These are phyloP conservation scores for Irpex sp. DNA, from an alignment of 1,284 basidiomycete species.

Conservation along the genomic window DNA sequence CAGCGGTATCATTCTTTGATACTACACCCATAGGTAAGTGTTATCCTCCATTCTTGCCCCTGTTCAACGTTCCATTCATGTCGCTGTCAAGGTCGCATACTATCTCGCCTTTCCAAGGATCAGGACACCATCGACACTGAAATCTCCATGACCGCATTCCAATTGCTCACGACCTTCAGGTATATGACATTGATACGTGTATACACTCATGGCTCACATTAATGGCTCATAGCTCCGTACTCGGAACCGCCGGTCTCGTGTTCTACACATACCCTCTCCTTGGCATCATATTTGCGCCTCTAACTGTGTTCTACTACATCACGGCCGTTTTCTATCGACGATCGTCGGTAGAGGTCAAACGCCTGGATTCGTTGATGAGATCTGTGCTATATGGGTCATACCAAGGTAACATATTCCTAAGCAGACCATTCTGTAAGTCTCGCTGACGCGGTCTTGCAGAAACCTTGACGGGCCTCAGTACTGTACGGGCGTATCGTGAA, in stretches of 20 bases:
- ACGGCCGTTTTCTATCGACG: constrained; percentile 51
- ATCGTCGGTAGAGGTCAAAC: constrained; percentile 62
- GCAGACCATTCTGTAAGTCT: not conserved
- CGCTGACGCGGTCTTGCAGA: constrained; percentile 30
- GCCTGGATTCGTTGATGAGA: constrained; percentile 66
- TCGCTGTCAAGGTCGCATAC: constrained; percentile 42
- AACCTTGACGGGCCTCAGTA: constrained; percentile 59
- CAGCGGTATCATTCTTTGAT: constrained; percentile 79
- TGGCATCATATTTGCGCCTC: constrained; percentile 54
- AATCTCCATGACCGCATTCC: constrained; percentile 35
- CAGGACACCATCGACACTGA: constrained; percentile 55
- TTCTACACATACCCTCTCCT: constrained; percentile 65
- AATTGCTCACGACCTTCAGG: constrained; percentile 46
- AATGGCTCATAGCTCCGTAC: constrained; percentile 26
- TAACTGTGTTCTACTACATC: constrained; percentile 46
- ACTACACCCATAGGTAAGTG: constrained; percentile 71
- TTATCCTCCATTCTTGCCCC: not conserved
- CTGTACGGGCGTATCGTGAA: constrained; percentile 60
- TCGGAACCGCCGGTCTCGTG: constrained; percentile 55
- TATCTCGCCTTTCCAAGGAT: constrained; percentile 61
- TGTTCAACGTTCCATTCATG: not conserved
- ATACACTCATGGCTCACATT: not conserved
- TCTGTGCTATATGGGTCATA: constrained; percentile 61
- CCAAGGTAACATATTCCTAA: constrained; percentile 24
- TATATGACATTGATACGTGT: constrained; percentile 15